A percentile compares a stretch with the other conserved stretches of the same genome.
Evolutionary conservation across 169 alveolate genomes (phyloP).

Genomic region (Eimeria falciformis): DNA sequence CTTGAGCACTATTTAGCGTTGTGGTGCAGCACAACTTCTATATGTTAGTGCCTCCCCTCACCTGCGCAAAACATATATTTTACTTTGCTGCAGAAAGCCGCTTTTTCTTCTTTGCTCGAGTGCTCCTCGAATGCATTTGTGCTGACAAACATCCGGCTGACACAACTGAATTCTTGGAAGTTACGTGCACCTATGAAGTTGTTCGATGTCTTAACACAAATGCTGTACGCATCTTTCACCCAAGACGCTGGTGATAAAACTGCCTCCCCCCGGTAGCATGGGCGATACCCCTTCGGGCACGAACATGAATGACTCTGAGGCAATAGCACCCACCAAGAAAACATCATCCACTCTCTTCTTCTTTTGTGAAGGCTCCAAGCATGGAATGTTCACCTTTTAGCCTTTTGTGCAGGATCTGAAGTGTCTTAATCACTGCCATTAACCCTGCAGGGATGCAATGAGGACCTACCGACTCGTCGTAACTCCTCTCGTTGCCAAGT

Average conservation of each 20-base stretch:
- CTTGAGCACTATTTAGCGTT: no score
- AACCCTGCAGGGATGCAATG: no score
- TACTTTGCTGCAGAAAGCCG: background rate
- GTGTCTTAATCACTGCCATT: no score
- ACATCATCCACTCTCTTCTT: no score
- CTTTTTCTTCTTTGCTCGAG: background rate
- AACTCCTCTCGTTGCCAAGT: background rate
- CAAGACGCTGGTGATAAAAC: background rate
- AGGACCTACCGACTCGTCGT: background rate
- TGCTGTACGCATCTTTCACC: background rate
- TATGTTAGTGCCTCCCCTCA: background rate
- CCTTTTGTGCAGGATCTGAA: no score
- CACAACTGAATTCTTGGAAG: constrained; percentile 23
- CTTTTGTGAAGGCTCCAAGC: no score
- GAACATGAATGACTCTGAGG: constrained; percentile 23
- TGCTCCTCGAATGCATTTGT: background rate
- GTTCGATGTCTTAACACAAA: background rate
- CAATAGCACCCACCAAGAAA: background rate
- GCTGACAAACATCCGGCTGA: background rate
- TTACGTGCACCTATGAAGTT: background rate
- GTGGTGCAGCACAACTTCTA: no score
- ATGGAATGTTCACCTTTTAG: no score
- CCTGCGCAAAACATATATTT: constrained; percentile 30
- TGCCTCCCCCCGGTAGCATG: constrained; percentile 22
- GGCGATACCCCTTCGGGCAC: constrained; percentile 34